phyloP scores from a whole-genome alignment of 345 rosid species.

The Eucalyptus shirleyi region DNA sequence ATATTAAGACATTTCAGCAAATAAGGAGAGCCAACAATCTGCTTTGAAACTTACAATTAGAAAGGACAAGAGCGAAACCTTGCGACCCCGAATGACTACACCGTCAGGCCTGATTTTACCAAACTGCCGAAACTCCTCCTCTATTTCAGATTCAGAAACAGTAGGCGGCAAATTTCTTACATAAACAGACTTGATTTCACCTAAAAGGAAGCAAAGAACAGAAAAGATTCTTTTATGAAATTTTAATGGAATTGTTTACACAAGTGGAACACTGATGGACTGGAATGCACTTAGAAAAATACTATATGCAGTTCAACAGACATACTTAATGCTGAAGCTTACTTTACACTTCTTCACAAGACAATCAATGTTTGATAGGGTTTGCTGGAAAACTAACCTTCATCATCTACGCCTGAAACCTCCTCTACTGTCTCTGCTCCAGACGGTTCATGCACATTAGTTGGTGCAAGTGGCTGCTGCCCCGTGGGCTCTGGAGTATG shows the following conservation, averaged over 20 bases:
- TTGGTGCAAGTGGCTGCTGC: conserved; percentile 7
- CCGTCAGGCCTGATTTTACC: conserved; percentile 51
- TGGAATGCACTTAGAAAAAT: neutral
- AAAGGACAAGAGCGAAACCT: conserved; percentile 18
- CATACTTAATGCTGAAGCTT: neutral
- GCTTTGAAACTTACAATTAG: neutral
- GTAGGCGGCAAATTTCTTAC: conserved; percentile 47
- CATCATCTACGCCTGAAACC: conserved; percentile 24
- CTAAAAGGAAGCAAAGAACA: conserved; percentile 9
- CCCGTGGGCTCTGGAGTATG: conserved; percentile 12
- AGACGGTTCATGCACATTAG: conserved; percentile 19
- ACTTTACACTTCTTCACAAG: neutral
- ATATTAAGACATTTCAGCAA: neutral
- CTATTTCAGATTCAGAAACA: conserved; percentile 52
- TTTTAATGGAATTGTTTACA: neutral
- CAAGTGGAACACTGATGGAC: neutral
- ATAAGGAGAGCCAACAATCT: neutral
- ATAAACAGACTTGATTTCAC: conserved; percentile 54
- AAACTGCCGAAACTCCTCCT: conserved; percentile 55
- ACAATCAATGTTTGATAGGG: neutral
- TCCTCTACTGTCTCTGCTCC: conserved; percentile 29
- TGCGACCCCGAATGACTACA: conserved; percentile 55
- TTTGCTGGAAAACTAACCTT: conserved; percentile 18
- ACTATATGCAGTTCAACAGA: neutral
- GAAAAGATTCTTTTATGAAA: neutral